Conservation (phyloP, 371 early-diverging fungal genomes). For the Mortierella sp. region DNA sequence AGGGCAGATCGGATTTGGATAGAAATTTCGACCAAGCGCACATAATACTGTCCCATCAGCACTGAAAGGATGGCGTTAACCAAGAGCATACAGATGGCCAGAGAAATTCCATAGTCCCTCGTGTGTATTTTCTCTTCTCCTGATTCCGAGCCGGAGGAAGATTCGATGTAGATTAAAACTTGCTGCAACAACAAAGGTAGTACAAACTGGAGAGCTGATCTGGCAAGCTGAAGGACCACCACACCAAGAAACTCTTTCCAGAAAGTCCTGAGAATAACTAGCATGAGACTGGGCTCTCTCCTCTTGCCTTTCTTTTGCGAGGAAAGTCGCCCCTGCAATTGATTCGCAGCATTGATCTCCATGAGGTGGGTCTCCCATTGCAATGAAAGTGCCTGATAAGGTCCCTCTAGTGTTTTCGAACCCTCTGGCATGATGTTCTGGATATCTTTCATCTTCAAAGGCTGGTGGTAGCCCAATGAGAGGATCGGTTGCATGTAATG, state of each 20-base stretch:
- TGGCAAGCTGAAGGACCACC: no score
- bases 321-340: no score
- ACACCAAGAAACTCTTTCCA: no score
- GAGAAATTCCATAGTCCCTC: not conserved
- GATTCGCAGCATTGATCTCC: no score
- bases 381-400: no score
- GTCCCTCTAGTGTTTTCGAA: no score
- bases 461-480: slow-evolving; percentile 9
- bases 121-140: not conserved
- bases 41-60: slow-evolving; percentile 31
- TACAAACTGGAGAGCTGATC: slow-evolving; percentile 4
- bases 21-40: not conserved
- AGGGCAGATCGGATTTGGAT: slow-evolving; percentile 73
- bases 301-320: no score
- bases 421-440: not conserved
- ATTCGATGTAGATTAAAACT: slow-evolving; percentile 9
- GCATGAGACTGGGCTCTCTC: no score
- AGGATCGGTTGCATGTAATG: slow-evolving; percentile 18
- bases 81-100: slow-evolving; percentile 20
- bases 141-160: not conserved
- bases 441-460: slow-evolving; percentile 22
- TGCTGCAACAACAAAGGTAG: slow-evolving; percentile 5
- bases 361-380: no score
- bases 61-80: slow-evolving; percentile 3
- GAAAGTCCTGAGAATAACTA: no score